Base-by-base conservation (phyloP, 176 grass and related monocot species). In the Cenchrus purpureus region DNA sequence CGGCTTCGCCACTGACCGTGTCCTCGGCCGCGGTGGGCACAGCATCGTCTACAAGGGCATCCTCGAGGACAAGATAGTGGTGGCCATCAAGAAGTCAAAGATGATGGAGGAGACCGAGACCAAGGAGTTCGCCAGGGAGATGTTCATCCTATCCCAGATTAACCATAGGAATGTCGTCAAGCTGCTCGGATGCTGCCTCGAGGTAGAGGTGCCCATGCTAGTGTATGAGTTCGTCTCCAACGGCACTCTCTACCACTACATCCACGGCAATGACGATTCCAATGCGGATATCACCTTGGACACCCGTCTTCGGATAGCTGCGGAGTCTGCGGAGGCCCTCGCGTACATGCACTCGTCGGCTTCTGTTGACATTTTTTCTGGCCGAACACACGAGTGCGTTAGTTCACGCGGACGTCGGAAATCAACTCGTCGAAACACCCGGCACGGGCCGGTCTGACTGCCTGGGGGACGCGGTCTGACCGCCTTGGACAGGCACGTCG, bases 161-260 rank as follows among this genome's bases (percentile, higher is more conserved):
- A 93, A 93, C 55, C 91, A 93, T 34, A 90, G 59, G 65, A 90
- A 90, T 34, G 84, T 87, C 0, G 84, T 89, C 40, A 93, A 81
- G 69, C 76, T 93, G 5, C 83, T 93, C 2, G 91, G 91, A 19
- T 93, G 91, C 53, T 92, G 91, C 78, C 86, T 92, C 28, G 91
- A 92, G 58, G 87, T 92, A 0, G 70, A 89, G 78, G 74, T 92
- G 14, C 87, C 91, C 6, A 89, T 92, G 84, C 28, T 92, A 3
- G 84, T 92, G 12, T 92, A 92, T 3, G 91, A 92, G 69, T 92
- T 71, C 8, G 74, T 89, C 69, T 83, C 91, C 8, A 92, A 92
- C 4, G 87, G 87, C 54, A 90, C 91, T n/a, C 84, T 90, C 13
- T 93, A 87, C 82, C 32, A 89, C 12, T 91, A 86, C 57, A 87